Evolutionary conservation across 2,329 filamentous ascomycete genomes (phyloP), one percentile per base, ranked within the genome.

Genomic region (Venturiaceae sp.): DNA sequence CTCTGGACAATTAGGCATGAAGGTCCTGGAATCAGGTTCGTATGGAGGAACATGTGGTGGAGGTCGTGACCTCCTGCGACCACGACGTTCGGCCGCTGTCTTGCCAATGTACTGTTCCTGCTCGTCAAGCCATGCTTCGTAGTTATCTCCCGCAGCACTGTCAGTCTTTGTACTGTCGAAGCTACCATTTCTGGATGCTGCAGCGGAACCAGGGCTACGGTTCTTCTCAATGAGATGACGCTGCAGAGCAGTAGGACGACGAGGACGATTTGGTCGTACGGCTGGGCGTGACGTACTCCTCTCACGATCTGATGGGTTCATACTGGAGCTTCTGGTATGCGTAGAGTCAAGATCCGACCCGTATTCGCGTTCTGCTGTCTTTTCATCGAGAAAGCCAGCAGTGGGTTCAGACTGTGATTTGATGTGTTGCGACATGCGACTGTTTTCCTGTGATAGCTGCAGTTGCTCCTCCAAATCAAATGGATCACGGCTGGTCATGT

Each of bases 401-500:
- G 71, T 72, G 11, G 71, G 71, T 53, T 73, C 71, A 1, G 71
- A 74, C 55, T 73, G 71, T 13, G 70, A 72, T 55, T 73, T 72
- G 57, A 67, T 70, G 55, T 74, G 71, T 54, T 69, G 71, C 0
- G 69, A 72, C 23, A 68, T 66, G 32, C 71, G 70, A 52, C 72
- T 69, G 57, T 70, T 72, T 47, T 67, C 70, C 33, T 71, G 63
- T 0, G 70, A 70, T 11, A 72, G 65, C 33, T 71, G 66, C 8
- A 73, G 66, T 57, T 73, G 71, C 23, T 78, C 75, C 62, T 78
- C 77, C 6, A 79, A 71, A 63, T 78, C 76, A 62, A 79, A 79
- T 0, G 76, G 76, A 58, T 78, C 75, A 4, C 75, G 74, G 56
- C 69, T 74, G 39, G 72, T 71, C 21, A 69, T 67, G 55, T 76